Evolutionary conservation across 1,139 yeast species (phyloP).

Genomic region (Pichia sp.): DNA sequence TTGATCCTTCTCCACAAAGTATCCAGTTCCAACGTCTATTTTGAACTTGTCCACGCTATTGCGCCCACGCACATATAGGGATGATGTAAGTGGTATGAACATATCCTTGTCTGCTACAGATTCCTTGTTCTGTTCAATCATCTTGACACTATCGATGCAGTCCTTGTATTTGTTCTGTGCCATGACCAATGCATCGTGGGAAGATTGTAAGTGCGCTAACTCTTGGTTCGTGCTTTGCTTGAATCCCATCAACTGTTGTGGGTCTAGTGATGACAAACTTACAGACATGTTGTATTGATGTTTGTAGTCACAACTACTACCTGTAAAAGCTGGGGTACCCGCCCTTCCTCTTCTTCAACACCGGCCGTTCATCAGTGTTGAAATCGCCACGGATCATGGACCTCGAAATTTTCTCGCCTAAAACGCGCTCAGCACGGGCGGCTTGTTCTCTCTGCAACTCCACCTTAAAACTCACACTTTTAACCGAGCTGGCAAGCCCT

Average conservation of each 20-base stretch:
- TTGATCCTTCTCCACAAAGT: constrained; percentile 74
- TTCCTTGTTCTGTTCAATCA: constrained; percentile 37
- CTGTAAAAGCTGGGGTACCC: background rate
- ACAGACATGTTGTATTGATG: constrained; percentile 20
- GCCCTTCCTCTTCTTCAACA: constrained; percentile 1
- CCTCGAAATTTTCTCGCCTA: constrained; percentile 6
- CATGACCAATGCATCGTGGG: constrained; percentile 74
- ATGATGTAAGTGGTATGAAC: constrained; percentile 82
- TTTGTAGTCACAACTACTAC: background rate
- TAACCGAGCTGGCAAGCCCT: constrained; percentile 3
- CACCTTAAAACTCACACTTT: constrained; percentile 3
- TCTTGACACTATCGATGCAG: constrained; percentile 64
- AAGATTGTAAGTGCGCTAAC: constrained; percentile 75
- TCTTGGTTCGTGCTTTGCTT: constrained; percentile 83
- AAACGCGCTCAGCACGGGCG: constrained; percentile 4
- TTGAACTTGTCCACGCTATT: constrained; percentile 58
- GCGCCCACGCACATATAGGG: constrained; percentile 84
- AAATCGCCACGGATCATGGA: constrained; percentile 2
- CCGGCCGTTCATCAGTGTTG: background rate
- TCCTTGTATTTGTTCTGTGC: constrained; percentile 82
- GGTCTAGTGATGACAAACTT: constrained; percentile 64
- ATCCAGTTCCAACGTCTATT: constrained; percentile 96
- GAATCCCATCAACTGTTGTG: constrained; percentile 80
- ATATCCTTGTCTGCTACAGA: constrained; percentile 38
- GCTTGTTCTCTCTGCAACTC: constrained; percentile 3